Percentiles rank a stretch among this genome's conserved stretches.
These are phyloP conservation scores for Mychonastes homosphaera DNA, from an alignment of 139 green algal species.

Conservation along the genomic window DNA sequence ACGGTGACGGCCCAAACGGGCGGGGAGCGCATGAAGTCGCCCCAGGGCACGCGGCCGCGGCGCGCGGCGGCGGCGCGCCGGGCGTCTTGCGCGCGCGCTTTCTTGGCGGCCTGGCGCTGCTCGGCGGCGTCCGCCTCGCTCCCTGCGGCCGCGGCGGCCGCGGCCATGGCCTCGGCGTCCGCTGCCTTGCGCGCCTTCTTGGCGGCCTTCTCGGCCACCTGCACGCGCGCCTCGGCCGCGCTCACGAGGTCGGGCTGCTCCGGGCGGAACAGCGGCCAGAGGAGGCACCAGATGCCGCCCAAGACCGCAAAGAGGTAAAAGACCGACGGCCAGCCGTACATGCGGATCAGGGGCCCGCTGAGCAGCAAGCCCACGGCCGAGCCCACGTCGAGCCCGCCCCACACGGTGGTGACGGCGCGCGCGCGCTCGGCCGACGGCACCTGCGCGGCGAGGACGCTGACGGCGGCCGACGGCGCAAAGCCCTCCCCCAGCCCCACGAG, in stretches of 20 bases:
- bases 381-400: slow-evolving; percentile 89
- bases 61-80: too few relatives aligned
- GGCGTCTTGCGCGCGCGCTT: too few relatives aligned
- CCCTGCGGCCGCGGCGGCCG: too few relatives aligned
- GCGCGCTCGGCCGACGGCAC: slow-evolving; percentile 58
- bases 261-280: slow-evolving; percentile 66
- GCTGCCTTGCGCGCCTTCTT: background rate
- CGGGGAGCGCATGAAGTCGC: slow-evolving; percentile 57
- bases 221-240: background rate
- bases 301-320: slow-evolving; percentile 94
- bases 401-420: slow-evolving; percentile 76
- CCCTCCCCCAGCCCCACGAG: slow-evolving; percentile 93
- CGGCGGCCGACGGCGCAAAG: slow-evolving; percentile 84
- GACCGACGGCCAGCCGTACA: slow-evolving; percentile 85
- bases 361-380: slow-evolving; percentile 68
- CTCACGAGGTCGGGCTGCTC: slow-evolving; percentile 30
- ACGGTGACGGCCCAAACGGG: slow-evolving; percentile 87
- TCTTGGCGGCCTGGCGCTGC: background rate
- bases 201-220: slow-evolving; percentile 3
- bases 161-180: background rate
- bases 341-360: slow-evolving; percentile 74
- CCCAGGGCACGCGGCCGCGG: slow-evolving; percentile 88
- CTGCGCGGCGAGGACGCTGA: slow-evolving; percentile 61
- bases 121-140: background rate
- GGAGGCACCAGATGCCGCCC: slow-evolving; percentile 73